These are phyloP conservation scores for Forsythia viridissima DNA, from an alignment of 257 asterid species.

Conservation along the genomic window DNA sequence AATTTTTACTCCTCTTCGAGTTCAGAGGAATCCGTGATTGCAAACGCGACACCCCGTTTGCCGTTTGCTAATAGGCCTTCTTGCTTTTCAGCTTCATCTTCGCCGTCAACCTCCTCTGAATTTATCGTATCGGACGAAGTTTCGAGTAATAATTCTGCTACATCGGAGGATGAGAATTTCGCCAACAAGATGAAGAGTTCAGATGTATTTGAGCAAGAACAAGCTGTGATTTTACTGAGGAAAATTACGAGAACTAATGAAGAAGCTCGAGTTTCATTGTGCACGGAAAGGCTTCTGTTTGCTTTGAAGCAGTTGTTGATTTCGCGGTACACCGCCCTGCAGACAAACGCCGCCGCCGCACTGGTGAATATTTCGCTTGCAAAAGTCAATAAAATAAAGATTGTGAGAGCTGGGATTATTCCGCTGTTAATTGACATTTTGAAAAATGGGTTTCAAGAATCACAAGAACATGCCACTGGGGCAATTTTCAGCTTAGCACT, in stretches of 20 bases:
- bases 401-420: slow-evolving; percentile 74
- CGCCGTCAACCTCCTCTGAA: slow-evolving; percentile 74
- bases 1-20: slow-evolving; percentile 47
- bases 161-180: slow-evolving; percentile 49
- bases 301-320: slow-evolving; percentile 53
- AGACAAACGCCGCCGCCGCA: slow-evolving; percentile 73
- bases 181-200: slow-evolving; percentile 40
- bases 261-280: slow-evolving; percentile 57
- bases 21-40: slow-evolving; percentile 90
- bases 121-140: slow-evolving; percentile 43
- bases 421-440: slow-evolving; percentile 64
- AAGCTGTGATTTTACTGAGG: slow-evolving; percentile 62
- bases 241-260: slow-evolving; percentile 62
- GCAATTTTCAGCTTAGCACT: slow-evolving; percentile 81
- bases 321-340: slow-evolving; percentile 69
- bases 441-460: slow-evolving; percentile 71
- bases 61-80: slow-evolving; percentile 72
- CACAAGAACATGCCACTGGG: slow-evolving; percentile 93
- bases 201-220: slow-evolving; percentile 79
- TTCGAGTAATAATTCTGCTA: slow-evolving; percentile 11
- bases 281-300: slow-evolving; percentile 61
- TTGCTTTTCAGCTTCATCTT: slow-evolving; percentile 69
- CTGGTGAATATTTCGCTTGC: slow-evolving; percentile 85
- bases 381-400: slow-evolving; percentile 65
- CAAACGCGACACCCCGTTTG: slow-evolving; percentile 59